Conservation (phyloP, 768 basidiomycete genomes). For the Boletus patriciae region DNA sequence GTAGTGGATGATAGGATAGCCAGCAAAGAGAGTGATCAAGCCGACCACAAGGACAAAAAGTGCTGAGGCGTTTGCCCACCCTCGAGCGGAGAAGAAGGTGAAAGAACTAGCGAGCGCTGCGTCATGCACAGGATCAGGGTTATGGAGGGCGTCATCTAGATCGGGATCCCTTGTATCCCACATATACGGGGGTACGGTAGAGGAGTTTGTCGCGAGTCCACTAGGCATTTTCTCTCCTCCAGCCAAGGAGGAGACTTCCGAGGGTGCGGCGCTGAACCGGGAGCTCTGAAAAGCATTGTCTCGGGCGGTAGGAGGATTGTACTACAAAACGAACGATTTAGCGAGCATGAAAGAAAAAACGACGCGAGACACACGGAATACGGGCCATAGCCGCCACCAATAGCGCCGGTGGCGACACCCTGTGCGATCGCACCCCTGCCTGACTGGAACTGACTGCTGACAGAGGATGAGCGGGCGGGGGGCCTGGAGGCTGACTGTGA, state of each 20-base stretch:
- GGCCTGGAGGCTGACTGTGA: slow-evolving; percentile 26
- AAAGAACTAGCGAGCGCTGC: slow-evolving; percentile 58
- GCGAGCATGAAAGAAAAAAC: not conserved
- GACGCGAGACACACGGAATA: slow-evolving; percentile 63
- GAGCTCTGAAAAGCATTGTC: slow-evolving; percentile 47
- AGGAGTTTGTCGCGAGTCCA: slow-evolving; percentile 43
- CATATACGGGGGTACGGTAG: slow-evolving; percentile 66
- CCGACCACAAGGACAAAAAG: slow-evolving; percentile 67
- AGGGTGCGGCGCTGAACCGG: slow-evolving; percentile 58
- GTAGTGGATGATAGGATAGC: slow-evolving; percentile 79
- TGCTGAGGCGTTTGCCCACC: slow-evolving; percentile 77
- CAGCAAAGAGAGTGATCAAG: slow-evolving; percentile 79
- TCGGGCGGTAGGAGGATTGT: slow-evolving; percentile 49
- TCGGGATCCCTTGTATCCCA: slow-evolving; percentile 84
- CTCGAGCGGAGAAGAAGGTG: slow-evolving; percentile 76
- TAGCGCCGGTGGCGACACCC: slow-evolving; percentile 76
- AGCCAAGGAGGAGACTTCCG: slow-evolving; percentile 42
- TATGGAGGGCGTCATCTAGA: slow-evolving; percentile 87
- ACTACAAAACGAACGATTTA: slow-evolving; percentile 38
- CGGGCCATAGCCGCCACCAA: slow-evolving; percentile 82
- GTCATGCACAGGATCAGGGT: slow-evolving; percentile 77
- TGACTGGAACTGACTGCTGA: slow-evolving; percentile 30
- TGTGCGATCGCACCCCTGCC: slow-evolving; percentile 62
- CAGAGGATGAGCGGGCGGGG: slow-evolving; percentile 29
- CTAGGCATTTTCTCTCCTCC: slow-evolving; percentile 38